These are phyloP conservation scores for Diaporthe vexans DNA, from an alignment of 2,329 filamentous ascomycete genomes.

Conservation along the genomic window DNA sequence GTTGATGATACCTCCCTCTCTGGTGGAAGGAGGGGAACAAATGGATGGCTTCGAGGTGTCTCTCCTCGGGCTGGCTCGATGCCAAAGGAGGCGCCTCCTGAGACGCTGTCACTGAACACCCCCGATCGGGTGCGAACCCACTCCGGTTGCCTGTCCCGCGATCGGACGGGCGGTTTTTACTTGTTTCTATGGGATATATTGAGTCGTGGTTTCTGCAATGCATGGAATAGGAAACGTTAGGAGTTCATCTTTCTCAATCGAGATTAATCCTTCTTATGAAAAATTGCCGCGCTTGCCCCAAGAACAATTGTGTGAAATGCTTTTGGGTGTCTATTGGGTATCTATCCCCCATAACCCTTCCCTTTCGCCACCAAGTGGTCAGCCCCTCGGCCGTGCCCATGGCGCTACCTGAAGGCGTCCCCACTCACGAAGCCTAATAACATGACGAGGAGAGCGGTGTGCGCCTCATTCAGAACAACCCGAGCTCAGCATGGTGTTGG, in stretches of 20 bases:
- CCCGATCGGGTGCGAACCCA: constrained; percentile 32
- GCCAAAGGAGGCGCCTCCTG: constrained; percentile 24
- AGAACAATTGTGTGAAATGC: not conserved
- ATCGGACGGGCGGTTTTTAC: constrained; percentile 20
- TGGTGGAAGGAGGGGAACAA: constrained; percentile 24
- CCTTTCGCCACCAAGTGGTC: not conserved
- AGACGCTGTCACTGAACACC: constrained; percentile 15
- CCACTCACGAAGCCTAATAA: constrained; percentile 20
- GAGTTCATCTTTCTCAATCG: constrained; percentile 32
- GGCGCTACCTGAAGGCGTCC: not conserved
- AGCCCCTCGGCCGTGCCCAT: not conserved
- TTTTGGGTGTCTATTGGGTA: constrained; percentile 17
- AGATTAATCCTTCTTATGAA: constrained; percentile 12
- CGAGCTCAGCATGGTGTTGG: not conserved
- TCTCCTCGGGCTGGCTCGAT: constrained; percentile 32
- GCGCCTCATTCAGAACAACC: constrained; percentile 2
- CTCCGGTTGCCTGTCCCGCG: constrained; percentile 29
- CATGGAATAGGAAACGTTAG: constrained; percentile 31
- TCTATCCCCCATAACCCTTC: not conserved
- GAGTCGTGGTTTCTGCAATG: constrained; percentile 20
- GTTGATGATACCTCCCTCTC: constrained; percentile 40
- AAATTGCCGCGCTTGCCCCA: constrained; percentile 13
- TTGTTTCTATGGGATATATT: constrained; percentile 35
- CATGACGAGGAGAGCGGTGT: constrained; percentile 20
- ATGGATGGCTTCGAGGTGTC: constrained; percentile 15